Evolutionary conservation across 177 flowering plant genomes (phyloP).

Genomic region (Tripterygium wilfordii): DNA sequence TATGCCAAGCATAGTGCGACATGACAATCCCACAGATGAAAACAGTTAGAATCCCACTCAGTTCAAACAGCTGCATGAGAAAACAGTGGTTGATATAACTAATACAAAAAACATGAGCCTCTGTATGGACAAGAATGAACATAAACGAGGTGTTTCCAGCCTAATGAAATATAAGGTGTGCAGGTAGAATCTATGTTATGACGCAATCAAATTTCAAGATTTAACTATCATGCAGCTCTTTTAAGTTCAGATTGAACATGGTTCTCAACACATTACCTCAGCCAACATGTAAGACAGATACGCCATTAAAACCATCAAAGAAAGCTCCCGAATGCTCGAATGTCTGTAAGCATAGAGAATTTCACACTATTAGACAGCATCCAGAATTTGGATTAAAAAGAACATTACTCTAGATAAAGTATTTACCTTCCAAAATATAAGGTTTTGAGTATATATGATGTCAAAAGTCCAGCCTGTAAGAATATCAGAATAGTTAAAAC

Average conservation of each 20-base stretch:
- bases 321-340: conserved; percentile 78
- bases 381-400: not conserved
- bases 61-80: conserved; percentile 49
- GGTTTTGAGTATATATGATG: conserved; percentile 58
- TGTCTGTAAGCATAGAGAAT: conserved; percentile 41
- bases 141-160: too few species aligned
- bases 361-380: too few species aligned
- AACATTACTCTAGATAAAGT: not conserved
- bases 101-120: too few species aligned
- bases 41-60: conserved; percentile 86
- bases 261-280: conserved; percentile 46
- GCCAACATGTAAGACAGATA: conserved; percentile 90
- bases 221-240: too few species aligned
- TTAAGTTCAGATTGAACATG: not conserved
- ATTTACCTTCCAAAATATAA: conserved; percentile 77
- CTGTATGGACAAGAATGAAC: too few species aligned
- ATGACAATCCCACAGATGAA: conserved; percentile 87
- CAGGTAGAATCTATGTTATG: too few species aligned
- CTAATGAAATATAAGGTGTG: too few species aligned
- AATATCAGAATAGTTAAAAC: not conserved
- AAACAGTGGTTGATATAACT: too few species aligned
- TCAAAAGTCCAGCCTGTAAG: conserved; percentile 71
- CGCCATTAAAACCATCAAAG: conserved; percentile 79
- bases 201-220: too few species aligned
- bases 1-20: conserved; percentile 97